A percentile compares a stretch with the other conserved stretches of the same genome.
Evolutionary conservation across 2,329 filamentous ascomycete genomes (phyloP).

Genomic region (Periconia digitata): DNA sequence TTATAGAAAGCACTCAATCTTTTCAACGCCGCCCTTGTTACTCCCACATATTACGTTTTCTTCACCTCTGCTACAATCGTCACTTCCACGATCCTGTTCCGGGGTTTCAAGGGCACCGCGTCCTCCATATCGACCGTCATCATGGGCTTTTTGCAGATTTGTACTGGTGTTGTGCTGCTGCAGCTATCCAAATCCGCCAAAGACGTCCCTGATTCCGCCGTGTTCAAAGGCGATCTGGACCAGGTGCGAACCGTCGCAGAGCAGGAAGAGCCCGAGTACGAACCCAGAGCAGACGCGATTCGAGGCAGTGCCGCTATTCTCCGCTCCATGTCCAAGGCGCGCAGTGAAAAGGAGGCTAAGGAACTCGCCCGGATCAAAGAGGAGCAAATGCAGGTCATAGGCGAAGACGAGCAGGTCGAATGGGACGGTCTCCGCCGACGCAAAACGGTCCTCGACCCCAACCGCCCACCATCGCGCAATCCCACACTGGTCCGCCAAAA

Average conservation of each 20-base stretch:
- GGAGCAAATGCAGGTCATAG: conserved; percentile 78
- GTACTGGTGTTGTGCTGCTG: conserved; percentile 84
- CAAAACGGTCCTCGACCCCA: conserved; percentile 57
- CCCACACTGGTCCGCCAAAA: conserved; percentile 49
- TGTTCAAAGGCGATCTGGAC: conserved; percentile 90
- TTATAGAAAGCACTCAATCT: conserved; percentile 93
- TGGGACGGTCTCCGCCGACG: conserved; percentile 89
- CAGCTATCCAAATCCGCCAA: conserved; percentile 99
- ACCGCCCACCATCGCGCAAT: conserved; percentile 33
- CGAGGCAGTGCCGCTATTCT: conserved; percentile 87
- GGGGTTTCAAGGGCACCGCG: conserved; percentile 85
- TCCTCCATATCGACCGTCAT: conserved; percentile 84
- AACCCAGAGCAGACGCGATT: conserved; percentile 95
- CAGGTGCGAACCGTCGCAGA: conserved; percentile 95
- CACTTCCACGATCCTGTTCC: conserved; percentile 88
- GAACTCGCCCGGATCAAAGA: conserved; percentile 78
- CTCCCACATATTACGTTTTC: conserved; percentile 97
- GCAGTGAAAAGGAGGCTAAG: conserved; percentile 76
- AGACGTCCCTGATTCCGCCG: conserved; percentile 88
- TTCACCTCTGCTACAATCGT: conserved; percentile 96
- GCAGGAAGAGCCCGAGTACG: conserved; percentile 92
- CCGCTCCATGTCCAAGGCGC: conserved; percentile 73
- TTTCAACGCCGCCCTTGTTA: conserved; percentile 95
- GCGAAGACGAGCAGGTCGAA: conserved; percentile 78
- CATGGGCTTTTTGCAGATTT: conserved; percentile 92